Conservation (phyloP, 345 rosid species). For the Erodium maritimum region DNA sequence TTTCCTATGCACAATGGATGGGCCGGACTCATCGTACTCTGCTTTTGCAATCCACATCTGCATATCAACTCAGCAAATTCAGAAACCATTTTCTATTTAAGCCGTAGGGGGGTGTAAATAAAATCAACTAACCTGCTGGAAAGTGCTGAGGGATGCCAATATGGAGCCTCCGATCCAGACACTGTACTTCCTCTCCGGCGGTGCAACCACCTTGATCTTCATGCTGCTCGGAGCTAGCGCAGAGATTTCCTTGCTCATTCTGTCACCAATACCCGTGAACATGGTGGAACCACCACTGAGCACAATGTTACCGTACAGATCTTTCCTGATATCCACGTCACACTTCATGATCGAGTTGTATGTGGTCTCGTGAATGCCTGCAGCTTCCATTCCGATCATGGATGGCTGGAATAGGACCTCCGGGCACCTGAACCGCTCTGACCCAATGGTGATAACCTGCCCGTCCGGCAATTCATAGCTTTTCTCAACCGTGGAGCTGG, state of each 20-base stretch:
- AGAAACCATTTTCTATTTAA: not conserved
- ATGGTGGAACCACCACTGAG: constrained; percentile 67
- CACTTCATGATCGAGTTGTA: constrained; percentile 67
- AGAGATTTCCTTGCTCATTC: constrained; percentile 67
- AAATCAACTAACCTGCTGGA: constrained; percentile 38
- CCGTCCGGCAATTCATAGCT: constrained; percentile 64
- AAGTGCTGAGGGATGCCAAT: constrained; percentile 63
- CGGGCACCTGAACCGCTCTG: constrained; percentile 57
- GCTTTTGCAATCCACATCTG: constrained; percentile 47
- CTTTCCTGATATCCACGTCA: constrained; percentile 63
- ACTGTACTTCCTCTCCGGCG: constrained; percentile 66
- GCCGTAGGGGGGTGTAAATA: not conserved
- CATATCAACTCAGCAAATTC: not conserved
- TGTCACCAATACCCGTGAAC: constrained; percentile 60
- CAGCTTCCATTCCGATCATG: constrained; percentile 59
- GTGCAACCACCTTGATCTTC: constrained; percentile 75
- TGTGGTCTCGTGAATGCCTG: constrained; percentile 63
- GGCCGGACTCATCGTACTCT: constrained; percentile 40
- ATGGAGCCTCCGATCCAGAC: constrained; percentile 73
- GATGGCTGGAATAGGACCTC: constrained; percentile 64
- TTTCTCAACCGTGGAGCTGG: constrained; percentile 55
- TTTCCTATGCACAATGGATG: constrained; percentile 37
- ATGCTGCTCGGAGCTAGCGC: constrained; percentile 63
- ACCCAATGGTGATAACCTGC: constrained; percentile 58
- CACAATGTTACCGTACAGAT: constrained; percentile 58